Base-by-base conservation (phyloP, 192 early-diverging fungal species). In the Helicostylum pulchrum region DNA sequence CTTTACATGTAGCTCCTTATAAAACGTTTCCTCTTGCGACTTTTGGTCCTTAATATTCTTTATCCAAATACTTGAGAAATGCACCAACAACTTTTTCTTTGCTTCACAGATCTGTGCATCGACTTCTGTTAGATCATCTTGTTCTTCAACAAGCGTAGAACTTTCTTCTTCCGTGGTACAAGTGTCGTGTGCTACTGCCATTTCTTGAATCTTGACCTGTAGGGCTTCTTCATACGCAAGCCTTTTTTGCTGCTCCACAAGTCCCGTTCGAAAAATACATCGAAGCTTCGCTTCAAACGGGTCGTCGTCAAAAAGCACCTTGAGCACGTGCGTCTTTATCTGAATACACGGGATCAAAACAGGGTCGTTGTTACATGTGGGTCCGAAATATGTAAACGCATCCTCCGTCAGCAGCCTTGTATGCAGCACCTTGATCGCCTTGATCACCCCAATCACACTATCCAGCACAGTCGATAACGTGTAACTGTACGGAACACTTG, bases 231-330 rank as follows among this genome's bases (percentile, higher is more conserved):
- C 66, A 14, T 65, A 72, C n/a, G 54, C 49, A 11, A 76, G 19
- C 8, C 74, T 53, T 10, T 64, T 34, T 12, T 62, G 34, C 50
- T 76, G 74, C 50, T 76, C 74, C 11, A 44, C 10, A 8, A 46
- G 19, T 10, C 74, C 69, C 12, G 66, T 49, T 21, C 51, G 46
- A 26, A 70, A 59, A 9, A 75, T 71, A 7, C 44, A 30, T 3
- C 68, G 56, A 12, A 78, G 39, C 26, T 54, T 56, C 2, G 45
- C 62, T 39, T 78, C 77, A 50, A 78, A 69, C 7, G 77, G 77
- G 46, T 71, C 70, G 34, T 78, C 77, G 5, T 78, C 77, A 19
- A 78, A 48, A 31, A 64, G 62, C 32, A 75, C 45, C 0, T 36
- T 62, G 20, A 74, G 39, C 3, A 54, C 7, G 6, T 49, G 12